Percentiles rank a stretch among this genome's conserved stretches.
phyloP scores from a whole-genome alignment of 2,329 filamentous ascomycete genomes.

The Trichoderma polysporum region DNA sequence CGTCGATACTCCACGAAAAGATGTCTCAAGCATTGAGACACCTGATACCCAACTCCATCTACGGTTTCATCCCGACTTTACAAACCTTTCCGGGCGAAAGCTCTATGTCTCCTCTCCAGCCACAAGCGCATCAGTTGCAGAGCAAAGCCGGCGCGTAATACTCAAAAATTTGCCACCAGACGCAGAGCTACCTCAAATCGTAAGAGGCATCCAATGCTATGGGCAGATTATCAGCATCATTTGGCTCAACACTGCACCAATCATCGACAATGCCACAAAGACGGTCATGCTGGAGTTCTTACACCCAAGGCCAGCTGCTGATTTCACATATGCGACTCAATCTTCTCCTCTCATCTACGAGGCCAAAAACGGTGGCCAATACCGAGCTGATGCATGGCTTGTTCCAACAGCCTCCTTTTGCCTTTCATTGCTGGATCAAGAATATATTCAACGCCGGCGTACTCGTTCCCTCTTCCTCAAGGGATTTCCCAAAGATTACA shows the following conservation, averaged over 20 bases:
- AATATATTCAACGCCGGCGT: neutral
- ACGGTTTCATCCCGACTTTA: neutral
- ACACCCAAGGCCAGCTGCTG: neutral
- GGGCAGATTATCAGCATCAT: slow-evolving; percentile 22
- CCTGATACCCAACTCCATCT: neutral
- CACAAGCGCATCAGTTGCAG: neutral
- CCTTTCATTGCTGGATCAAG: neutral
- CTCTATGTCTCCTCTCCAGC: neutral
- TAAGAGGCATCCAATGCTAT: slow-evolving; percentile 32
- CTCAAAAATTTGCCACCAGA: slow-evolving; percentile 29
- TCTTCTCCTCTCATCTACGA: neutral
- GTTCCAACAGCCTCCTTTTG: slow-evolving; percentile 23
- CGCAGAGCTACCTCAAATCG: slow-evolving; percentile 38
- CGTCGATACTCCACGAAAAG: neutral
- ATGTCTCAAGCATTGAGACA: neutral
- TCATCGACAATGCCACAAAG: neutral
- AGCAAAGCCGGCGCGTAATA: slow-evolving; percentile 27
- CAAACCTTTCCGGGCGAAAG: neutral
- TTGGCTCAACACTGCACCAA: slow-evolving; percentile 6
- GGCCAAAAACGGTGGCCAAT: neutral
- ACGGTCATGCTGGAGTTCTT: slow-evolving; percentile 28
- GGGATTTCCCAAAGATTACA: slow-evolving; percentile 22
- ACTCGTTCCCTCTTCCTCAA: slow-evolving; percentile 24
- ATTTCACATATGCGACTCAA: neutral
- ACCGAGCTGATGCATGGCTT: slow-evolving; percentile 11